phyloP scores from a whole-genome alignment of 441 rosid genomes.

The Sinapis alba region DNA sequence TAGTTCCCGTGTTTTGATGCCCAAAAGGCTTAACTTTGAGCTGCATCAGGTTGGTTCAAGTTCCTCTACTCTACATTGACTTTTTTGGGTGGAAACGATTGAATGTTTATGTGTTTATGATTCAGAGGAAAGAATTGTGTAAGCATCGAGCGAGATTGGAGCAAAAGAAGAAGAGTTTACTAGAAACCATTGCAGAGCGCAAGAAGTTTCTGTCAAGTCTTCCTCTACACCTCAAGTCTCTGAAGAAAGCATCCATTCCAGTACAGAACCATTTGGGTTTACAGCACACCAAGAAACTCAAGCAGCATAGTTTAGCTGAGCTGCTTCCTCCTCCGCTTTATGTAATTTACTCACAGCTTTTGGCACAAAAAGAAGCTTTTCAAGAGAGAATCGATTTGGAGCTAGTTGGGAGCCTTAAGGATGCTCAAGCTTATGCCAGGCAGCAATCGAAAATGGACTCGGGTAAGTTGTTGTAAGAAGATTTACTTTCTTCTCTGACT shows the following conservation, averaged over 20 bases:
- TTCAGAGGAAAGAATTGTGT: constrained; percentile 84
- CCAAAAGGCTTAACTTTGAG: constrained; percentile 84
- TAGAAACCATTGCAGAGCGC: constrained; percentile 81
- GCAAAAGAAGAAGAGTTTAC: constrained; percentile 67
- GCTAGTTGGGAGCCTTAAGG: constrained; percentile 82
- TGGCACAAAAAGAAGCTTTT: constrained; percentile 92
- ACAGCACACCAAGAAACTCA: constrained; percentile 74
- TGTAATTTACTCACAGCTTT: constrained; percentile 80
- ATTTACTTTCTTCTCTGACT: background rate
- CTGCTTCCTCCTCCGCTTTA: constrained; percentile 94
- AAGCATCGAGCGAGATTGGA: constrained; percentile 75
- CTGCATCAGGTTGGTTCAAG: constrained; percentile 66
- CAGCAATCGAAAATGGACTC: constrained; percentile 81
- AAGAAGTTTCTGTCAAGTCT: constrained; percentile 89
- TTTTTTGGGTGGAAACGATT: constrained; percentile 6
- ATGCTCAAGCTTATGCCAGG: constrained; percentile 82
- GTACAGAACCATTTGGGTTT: constrained; percentile 87
- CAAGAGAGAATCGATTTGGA: constrained; percentile 80
- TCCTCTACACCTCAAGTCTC: constrained; percentile 87
- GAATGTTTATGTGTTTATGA: background rate
- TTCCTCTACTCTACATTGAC: background rate
- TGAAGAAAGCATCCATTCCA: constrained; percentile 92
- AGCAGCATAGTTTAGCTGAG: constrained; percentile 83
- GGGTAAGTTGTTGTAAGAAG: constrained; percentile 42
- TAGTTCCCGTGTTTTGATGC: constrained; percentile 77